Conservation (phyloP, 805 yeast species). For the Teunomyces kruisii region DNA sequence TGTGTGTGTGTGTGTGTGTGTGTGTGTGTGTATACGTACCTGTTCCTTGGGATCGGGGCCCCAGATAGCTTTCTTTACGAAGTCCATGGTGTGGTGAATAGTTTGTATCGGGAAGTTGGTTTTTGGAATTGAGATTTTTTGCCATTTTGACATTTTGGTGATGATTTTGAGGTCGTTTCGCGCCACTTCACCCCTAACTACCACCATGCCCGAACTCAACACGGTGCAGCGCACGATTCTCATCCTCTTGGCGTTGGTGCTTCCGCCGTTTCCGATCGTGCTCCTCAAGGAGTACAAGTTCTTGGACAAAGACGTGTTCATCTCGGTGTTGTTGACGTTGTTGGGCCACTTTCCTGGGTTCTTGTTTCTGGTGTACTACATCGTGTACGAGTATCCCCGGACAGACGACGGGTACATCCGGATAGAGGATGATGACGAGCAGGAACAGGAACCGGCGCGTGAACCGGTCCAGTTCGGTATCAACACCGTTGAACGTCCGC, state of each 20-base stretch:
- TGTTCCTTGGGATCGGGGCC: conserved; percentile 97
- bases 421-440: neutral
- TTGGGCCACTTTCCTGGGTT: conserved; percentile 36
- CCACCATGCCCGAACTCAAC: neutral
- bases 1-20: neutral
- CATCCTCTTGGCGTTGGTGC: conserved; percentile 29
- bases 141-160: too few species aligned
- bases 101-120: too few species aligned
- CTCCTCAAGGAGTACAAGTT: conserved; percentile 28
- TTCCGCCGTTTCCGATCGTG: conserved; percentile 42
- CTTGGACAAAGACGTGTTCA: conserved; percentile 34
- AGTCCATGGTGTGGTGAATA: conserved; percentile 59
- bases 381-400: neutral
- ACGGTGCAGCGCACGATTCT: conserved; percentile 8
- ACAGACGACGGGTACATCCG: neutral
- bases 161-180: too few species aligned
- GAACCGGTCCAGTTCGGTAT: too few species aligned
- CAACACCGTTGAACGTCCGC: neutral
- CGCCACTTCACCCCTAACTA: too few species aligned
- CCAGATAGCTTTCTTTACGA: conserved; percentile 81
- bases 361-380: conserved; percentile 28
- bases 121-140: too few species aligned
- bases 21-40: conserved; percentile 31
- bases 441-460: neutral
- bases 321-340: conserved; percentile 30